Evolutionary conservation across 192 early-diverging fungal species (phyloP), one percentile per base, ranked within the genome.

Genomic region (Coemansia biformis): DNA sequence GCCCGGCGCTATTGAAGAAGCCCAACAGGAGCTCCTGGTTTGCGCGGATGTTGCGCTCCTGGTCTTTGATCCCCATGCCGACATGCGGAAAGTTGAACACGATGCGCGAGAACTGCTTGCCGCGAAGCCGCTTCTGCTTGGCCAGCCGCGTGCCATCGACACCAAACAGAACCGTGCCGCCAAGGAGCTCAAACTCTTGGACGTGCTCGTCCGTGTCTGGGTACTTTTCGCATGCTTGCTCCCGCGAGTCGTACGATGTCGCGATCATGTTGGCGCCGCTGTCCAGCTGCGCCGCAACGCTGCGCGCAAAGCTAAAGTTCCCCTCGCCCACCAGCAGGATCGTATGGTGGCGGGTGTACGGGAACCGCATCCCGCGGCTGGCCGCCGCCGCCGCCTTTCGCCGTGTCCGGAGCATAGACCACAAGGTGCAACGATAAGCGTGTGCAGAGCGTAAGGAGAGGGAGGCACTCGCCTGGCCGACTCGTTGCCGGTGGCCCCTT

Each of bases 61-160:
- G 82, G 62, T 98, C 92, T 65, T 96, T 98, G 51, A 95, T 90
- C 10, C 95, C 93, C 15, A 79, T 47, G 22, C 93, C 92, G 8
- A 83, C 83, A 57, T 98, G 95, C 28, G 95, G 95, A 63, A 98
- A 98, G 62, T 95, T 94, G 62, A 98, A 98, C 12, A 94, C 81
- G 29, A 98, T 89, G 50, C 86, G 86, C 33, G 80, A 74, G 54
- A 92, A 98, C 29, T 53, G 34, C 41, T 73, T 67, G 16, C 57
- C 58, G 21, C 63, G 77, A n/a, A 94, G 66, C 28, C 55, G 60
- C 51, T 80, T 78, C 50, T 54, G 64, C 29, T 68, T 81, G 2
- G 65, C 63, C 36, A 97, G 43, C 18, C 78, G 56, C 0, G 90
- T 91, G 1, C 78, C 89, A 58, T 98, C 91, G 0, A 95, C 79